Conservation (phyloP, 2,329 filamentous ascomycete species). For the Alternaria sp. region DNA sequence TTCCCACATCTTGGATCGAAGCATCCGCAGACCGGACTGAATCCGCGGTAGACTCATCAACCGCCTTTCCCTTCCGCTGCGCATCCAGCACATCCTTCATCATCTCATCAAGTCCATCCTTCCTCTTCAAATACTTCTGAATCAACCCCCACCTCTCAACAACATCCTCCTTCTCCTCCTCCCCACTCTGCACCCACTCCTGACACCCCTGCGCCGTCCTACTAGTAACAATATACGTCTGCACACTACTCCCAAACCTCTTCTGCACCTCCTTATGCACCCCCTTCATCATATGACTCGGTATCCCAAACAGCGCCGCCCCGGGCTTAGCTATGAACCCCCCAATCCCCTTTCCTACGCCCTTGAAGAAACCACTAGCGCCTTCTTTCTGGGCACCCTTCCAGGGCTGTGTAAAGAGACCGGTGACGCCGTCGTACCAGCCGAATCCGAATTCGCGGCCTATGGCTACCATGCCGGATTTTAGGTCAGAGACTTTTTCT, state of each 20-base stretch:
- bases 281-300: slow-evolving; percentile 23
- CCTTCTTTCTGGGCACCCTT: slow-evolving; percentile 29
- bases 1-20: background rate
- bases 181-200: slow-evolving; percentile 23
- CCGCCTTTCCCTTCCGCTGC: background rate
- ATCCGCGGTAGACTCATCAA: background rate
- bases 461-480: slow-evolving; percentile 23
- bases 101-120: slow-evolving; percentile 16
- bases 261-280: slow-evolving; percentile 25
- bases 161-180: slow-evolving; percentile 21
- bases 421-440: slow-evolving; percentile 31
- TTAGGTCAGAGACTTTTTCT: slow-evolving; percentile 25
- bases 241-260: slow-evolving; percentile 12
- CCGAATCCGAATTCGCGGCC: slow-evolving; percentile 32
- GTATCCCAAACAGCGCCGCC: slow-evolving; percentile 22
- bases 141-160: slow-evolving; percentile 20
- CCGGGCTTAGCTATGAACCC: slow-evolving; percentile 32
- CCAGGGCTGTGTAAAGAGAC: slow-evolving; percentile 26
- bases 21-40: background rate
- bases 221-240: slow-evolving; percentile 20
- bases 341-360: slow-evolving; percentile 32
- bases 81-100: slow-evolving; percentile 19
- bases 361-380: slow-evolving; percentile 29
- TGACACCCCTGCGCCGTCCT: slow-evolving; percentile 25
- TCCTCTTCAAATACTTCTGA: slow-evolving; percentile 16